These are phyloP conservation scores for Backusella westeae DNA, from an alignment of 192 early-diverging fungal genomes.

Conservation along the genomic window DNA sequence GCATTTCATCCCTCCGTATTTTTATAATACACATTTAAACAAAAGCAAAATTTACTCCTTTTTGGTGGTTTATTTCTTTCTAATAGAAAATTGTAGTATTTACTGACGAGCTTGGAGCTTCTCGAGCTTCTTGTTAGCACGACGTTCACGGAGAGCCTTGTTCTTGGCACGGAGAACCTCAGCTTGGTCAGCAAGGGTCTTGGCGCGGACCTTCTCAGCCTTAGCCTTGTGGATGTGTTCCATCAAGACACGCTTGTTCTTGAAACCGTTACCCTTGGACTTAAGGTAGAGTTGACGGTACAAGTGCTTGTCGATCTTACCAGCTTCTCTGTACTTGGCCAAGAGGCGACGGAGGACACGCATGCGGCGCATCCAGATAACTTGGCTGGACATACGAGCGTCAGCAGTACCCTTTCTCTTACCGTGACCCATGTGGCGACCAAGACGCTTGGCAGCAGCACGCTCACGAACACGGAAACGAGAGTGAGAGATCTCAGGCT, in stretches of 20 bases:
- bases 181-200: conserved; percentile 93
- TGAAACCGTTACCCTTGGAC: conserved; percentile 99
- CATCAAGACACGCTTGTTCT: conserved; percentile 99
- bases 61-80: conserved; percentile 1
- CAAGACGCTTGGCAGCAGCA: conserved; percentile 92
- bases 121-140: conserved; percentile 77
- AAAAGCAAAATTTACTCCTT: background rate
- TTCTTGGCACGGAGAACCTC: conserved; percentile 96
- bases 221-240: conserved; percentile 99
- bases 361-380: conserved; percentile 99
- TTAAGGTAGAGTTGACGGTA: conserved; percentile 94
- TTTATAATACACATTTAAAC: background rate
- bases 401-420: conserved; percentile 94
- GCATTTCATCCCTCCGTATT: background rate
- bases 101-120: conserved; percentile 52
- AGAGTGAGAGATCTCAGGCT: conserved; percentile 84
- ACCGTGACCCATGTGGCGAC: conserved; percentile 94
- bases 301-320: conserved; percentile 98
- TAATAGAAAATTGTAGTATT: background rate
- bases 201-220: conserved; percentile 94
- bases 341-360: conserved; percentile 93
- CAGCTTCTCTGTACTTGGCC: conserved; percentile 95
- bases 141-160: conserved; percentile 94
- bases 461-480: conserved; percentile 92
- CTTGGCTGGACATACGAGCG: conserved; percentile 93